Evolutionary conservation across 2,329 filamentous ascomycete genomes (phyloP).

Genomic region (Penicillium italicum): DNA sequence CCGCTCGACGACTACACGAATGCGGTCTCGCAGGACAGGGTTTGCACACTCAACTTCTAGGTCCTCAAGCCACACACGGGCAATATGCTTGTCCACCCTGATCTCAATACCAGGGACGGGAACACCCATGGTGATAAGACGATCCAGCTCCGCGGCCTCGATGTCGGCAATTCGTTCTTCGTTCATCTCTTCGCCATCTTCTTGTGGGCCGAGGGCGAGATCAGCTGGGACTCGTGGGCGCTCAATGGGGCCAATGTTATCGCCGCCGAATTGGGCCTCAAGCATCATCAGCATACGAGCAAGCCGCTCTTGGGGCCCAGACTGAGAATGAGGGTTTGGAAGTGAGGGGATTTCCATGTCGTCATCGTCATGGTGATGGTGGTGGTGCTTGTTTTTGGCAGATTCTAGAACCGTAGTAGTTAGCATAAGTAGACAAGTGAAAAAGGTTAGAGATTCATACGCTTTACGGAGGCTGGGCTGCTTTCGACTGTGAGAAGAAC

Average conservation of each 20-base stretch:
- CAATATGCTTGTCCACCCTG: slow-evolving; percentile 80
- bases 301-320: slow-evolving; percentile 71
- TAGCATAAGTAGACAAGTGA: slow-evolving; percentile 4
- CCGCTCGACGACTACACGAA: slow-evolving; percentile 83
- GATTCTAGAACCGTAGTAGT: slow-evolving; percentile 44
- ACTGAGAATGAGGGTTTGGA: slow-evolving; percentile 69
- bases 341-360: slow-evolving; percentile 40
- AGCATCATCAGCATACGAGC: slow-evolving; percentile 90
- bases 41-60: slow-evolving; percentile 84
- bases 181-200: slow-evolving; percentile 33
- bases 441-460: slow-evolving; percentile 47
- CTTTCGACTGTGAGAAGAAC: slow-evolving; percentile 89
- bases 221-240: slow-evolving; percentile 50
- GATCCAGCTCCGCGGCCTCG: slow-evolving; percentile 66
- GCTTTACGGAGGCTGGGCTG: slow-evolving; percentile 89
- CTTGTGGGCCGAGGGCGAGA: slow-evolving; percentile 15
- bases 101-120: slow-evolving; percentile 87
- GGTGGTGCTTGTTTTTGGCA: slow-evolving; percentile 58
- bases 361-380: slow-evolving; percentile 44
- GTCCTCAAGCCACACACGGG: slow-evolving; percentile 87
- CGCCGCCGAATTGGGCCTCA: slow-evolving; percentile 91
- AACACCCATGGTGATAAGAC: slow-evolving; percentile 79
- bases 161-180: slow-evolving; percentile 51
- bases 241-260: slow-evolving; percentile 69
- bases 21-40: slow-evolving; percentile 73